A percentile compares a stretch with the other conserved stretches of the same genome.
phyloP scores from a whole-genome alignment of 441 rosid genomes.

The Pelargonium myrrhifolium region DNA sequence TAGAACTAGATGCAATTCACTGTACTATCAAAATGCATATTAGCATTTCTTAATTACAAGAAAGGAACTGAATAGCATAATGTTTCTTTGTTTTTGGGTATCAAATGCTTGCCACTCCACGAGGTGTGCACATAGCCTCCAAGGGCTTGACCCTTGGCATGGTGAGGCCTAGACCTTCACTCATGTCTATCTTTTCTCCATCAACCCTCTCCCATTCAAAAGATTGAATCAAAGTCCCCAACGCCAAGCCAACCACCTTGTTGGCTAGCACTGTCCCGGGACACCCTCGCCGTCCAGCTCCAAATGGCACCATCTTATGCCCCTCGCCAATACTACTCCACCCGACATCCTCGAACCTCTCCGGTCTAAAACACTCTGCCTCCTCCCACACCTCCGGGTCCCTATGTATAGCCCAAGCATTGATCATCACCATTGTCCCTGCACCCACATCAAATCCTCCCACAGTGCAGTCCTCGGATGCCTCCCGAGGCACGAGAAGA shows the following conservation, averaged over 20 bases:
- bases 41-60: no score
- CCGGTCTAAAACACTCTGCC: constrained; percentile 6
- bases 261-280: constrained; percentile 12
- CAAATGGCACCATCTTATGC: constrained; percentile 2
- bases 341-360: constrained; percentile 9
- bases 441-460: background rate
- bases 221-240: constrained; percentile 17
- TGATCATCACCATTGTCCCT: constrained; percentile 1
- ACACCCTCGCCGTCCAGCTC: constrained; percentile 13
- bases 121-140: background rate
- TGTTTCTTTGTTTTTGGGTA: no score
- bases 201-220: constrained; percentile 10
- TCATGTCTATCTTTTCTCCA: background rate
- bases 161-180: background rate
- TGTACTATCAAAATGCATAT: no score
- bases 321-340: background rate
- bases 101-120: no score
- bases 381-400: constrained; percentile 15
- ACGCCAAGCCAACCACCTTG: background rate
- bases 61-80: no score
- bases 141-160: background rate
- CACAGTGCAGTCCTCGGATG: constrained; percentile 12
- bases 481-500: constrained; percentile 12
- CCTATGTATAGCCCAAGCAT: constrained; percentile 17
- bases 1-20: no score